Base-by-base conservation (phyloP, 129 eudicot species). In the Centaurea solstitialis region DNA sequence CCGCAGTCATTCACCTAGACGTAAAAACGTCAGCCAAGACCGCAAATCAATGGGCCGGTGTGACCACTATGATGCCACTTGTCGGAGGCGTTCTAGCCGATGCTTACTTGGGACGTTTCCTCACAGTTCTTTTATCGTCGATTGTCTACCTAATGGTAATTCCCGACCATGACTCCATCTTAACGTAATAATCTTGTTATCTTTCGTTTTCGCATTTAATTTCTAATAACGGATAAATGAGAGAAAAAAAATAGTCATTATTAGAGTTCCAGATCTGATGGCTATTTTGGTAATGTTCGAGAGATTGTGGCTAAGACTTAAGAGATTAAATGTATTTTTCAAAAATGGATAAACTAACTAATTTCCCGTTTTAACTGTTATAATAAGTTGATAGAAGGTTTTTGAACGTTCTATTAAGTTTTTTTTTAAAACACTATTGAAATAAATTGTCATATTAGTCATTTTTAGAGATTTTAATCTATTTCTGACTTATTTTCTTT, bases 1-100 rank as follows among this genome's bases (percentile, higher is more conserved):
- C 96, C 20, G 89, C 40, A 61, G 96, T 92, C 79, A 72, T 94
- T 38, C 97, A 92, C 66, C 86, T 85, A 76, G 98, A 92, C 78
- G 91, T 90, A 8, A 88, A 88, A 82, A 88, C 97, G 10, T 92
- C 98, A 17, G 98, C 92, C 24, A 86, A 86, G 78, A 87, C 82
- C 30, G 97, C 90, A 33, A 92, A 90, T 67, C 75, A 84, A 24
- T 94, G 97, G 97, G 1, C 79, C 0, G 99, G 99, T 13, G 97
- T 91, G 5, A 90, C 97, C 72, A 89, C 97, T 38, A 65, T 90
- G 24, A 90, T 89, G 94, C 97, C 97, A 7, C 86, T 94, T 9
- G 78, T 92, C 33, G 97, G 98, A 67, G 98, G 96, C n/a, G 85
- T 92, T 72, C 12, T 94, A 7, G 98, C 98, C 7, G 98, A 94